Evolutionary conservation across 306 rosid species (phyloP).

Genomic region (Gastrolobium villosum): DNA sequence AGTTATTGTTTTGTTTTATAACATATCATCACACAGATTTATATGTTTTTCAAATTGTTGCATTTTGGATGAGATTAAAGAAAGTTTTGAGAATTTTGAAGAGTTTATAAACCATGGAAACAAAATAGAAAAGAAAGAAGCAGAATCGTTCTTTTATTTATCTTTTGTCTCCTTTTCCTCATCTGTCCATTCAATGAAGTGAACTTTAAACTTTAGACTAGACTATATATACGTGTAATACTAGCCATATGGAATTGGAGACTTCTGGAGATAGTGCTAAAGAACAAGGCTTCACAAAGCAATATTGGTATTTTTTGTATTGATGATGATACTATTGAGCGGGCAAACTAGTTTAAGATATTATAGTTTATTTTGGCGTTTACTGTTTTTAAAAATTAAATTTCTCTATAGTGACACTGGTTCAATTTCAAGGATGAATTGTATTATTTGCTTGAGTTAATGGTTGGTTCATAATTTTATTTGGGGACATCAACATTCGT

Average conservation of each 20-base stretch:
- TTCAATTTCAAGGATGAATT: conserved; percentile 7
- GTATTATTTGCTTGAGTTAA: conserved; percentile 24
- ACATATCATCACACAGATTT: background rate
- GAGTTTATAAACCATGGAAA: conserved; percentile 20
- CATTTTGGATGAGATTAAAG: conserved; percentile 19
- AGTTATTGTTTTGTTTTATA: too few species aligned
- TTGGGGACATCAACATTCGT: background rate
- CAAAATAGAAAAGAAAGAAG: background rate
- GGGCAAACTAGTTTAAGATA: background rate
- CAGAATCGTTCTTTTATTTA: background rate
- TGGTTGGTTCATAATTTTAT: conserved; percentile 13
- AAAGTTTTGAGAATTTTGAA: background rate
- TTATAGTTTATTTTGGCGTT: background rate
- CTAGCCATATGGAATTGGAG: background rate
- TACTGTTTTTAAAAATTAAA: background rate
- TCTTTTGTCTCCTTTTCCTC: conserved; percentile 16
- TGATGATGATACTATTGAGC: conserved; percentile 1
- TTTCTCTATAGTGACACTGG: background rate
- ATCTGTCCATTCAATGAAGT: background rate
- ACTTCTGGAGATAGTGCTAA: background rate
- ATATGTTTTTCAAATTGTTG: conserved; percentile 1
- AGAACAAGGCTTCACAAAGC: conserved; percentile 10
- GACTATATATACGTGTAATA: background rate
- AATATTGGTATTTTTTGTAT: conserved; percentile 5
- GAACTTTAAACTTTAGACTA: background rate